These are phyloP conservation scores for Triglochin maritima DNA, from an alignment of 106 monocot genomes.

Conservation along the genomic window DNA sequence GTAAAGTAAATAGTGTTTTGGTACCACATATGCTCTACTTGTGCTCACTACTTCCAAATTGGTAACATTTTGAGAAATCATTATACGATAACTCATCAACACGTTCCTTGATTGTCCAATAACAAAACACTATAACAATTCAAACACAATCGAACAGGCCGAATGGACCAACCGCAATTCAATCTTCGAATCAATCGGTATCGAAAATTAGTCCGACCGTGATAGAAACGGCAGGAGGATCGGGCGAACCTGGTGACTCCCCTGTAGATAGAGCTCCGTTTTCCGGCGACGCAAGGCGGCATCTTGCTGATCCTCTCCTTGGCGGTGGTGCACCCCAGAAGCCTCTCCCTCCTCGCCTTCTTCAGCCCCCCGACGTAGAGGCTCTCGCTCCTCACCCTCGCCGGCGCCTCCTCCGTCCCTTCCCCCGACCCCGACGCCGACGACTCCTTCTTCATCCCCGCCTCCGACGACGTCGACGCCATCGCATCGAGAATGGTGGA, in stretches of 20 bases:
- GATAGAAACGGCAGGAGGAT: too few relatives aligned
- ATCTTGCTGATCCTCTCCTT: slow-evolving; percentile 97
- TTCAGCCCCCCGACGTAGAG: slow-evolving; percentile 14
- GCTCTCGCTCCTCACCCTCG: not conserved
- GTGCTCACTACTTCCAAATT: too few relatives aligned
- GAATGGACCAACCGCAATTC: too few relatives aligned
- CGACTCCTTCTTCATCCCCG: not conserved
- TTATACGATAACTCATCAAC: too few relatives aligned
- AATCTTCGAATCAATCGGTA: too few relatives aligned
- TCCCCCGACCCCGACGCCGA: slow-evolving; percentile 1
- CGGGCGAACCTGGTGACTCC: slow-evolving; percentile 67
- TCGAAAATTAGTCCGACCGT: too few relatives aligned
- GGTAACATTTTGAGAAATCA: too few relatives aligned
- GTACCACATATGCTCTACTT: too few relatives aligned
- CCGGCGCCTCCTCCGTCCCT: not conserved
- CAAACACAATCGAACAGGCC: too few relatives aligned
- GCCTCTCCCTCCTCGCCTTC: slow-evolving; percentile 55
- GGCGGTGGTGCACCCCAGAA: slow-evolving; percentile 76
- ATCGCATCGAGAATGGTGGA: not conserved
- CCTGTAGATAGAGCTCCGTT: slow-evolving; percentile 92
- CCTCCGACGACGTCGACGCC: slow-evolving; percentile 1
- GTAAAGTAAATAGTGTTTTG: too few relatives aligned
- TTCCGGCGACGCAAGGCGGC: slow-evolving; percentile 94
- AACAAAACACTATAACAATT: too few relatives aligned
- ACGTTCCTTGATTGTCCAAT: too few relatives aligned